Base-by-base conservation (phyloP, 805 yeast genomes). In the Wickerhamiella shivajii region DNA sequence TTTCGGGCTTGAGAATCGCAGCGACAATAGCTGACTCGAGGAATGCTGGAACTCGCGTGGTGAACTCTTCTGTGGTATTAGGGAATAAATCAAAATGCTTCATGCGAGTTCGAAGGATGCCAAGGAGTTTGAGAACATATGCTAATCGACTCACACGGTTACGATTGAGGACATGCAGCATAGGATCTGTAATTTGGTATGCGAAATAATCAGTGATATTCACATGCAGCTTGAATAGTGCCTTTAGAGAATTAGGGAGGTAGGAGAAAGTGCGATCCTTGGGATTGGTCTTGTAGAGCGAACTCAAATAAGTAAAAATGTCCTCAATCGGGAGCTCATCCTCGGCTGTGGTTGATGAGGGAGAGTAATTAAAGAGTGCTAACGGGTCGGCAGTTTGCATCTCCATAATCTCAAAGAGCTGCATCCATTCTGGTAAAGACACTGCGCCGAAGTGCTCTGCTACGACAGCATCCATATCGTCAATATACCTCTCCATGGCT, bases 1-100 rank as follows among this genome's bases (percentile, higher is more conserved):
- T 71, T 47, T 79, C 90, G 0, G 95, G 94, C 1, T 87, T 64
- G 20, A 80, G 60, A 12, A 85, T 66, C 1, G 84, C 81, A 43
- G 77, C 70, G 0, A 69, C 61, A 22, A 85, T 60, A 10, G 90
- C 80, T 3, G 84, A 64, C 52, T 87, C 97, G 35, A 87, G 63
- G 50, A 84, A 76, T 1, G 93, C 77, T 3, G 96, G 95, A 13
- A 85, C 66, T 41, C 48, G 45, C 6, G 46, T 41, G 15, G 43
- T 36, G 18, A 44, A 39, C 8, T 47, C 46, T 19, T 39, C 36
- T 12, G 36, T 36, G 4, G 37, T 31, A 3, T 64, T 60, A 25
- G 64, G 66, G 41, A 69, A 69, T 24, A 74, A 46, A 30, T 66
- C 69, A 16, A 66, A 53, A 12, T 61, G 53, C 16, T 60, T 56